Evolutionary conservation across 305 asterid genomes (phyloP).

Genomic region (Ilex paraguariensis): DNA sequence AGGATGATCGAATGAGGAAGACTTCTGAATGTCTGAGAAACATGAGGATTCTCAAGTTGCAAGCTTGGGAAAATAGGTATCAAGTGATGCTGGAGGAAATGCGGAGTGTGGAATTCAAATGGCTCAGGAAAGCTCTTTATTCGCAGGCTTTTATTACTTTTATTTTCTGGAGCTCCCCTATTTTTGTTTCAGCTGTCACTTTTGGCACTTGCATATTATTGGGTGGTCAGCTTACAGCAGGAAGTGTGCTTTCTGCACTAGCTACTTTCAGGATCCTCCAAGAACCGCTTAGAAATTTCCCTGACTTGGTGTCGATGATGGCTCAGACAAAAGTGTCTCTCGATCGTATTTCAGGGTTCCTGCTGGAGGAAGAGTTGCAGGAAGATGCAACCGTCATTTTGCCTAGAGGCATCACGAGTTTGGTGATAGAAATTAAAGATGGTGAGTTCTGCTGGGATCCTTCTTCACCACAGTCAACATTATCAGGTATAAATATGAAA

Average conservation of each 20-base stretch:
- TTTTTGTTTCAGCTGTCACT: slow-evolving; percentile 88
- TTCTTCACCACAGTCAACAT: slow-evolving; percentile 51
- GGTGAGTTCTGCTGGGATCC: slow-evolving; percentile 90
- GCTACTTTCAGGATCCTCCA: slow-evolving; percentile 96
- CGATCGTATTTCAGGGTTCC: slow-evolving; percentile 81
- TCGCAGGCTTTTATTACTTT: slow-evolving; percentile 97
- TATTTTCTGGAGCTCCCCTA: slow-evolving; percentile 98
- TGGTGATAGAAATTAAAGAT: slow-evolving; percentile 73
- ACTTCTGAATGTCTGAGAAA: slow-evolving; percentile 94
- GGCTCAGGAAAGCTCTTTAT: slow-evolving; percentile 85
- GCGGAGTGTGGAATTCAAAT: slow-evolving; percentile 85
- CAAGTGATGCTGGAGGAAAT: slow-evolving; percentile 75
- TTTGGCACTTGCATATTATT: slow-evolving; percentile 86
- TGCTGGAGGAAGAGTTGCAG: slow-evolving; percentile 79
- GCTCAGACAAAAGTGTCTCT: slow-evolving; percentile 99
- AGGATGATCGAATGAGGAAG: slow-evolving; percentile 96
- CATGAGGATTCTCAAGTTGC: slow-evolving; percentile 91
- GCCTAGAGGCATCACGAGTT: slow-evolving; percentile 57
- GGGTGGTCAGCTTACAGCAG: slow-evolving; percentile 97
- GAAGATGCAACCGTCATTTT: slow-evolving; percentile 74
- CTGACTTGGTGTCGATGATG: slow-evolving; percentile 98
- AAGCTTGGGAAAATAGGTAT: slow-evolving; percentile 98
- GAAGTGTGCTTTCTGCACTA: slow-evolving; percentile 95
- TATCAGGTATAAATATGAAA: slow-evolving; percentile 65
- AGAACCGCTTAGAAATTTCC: slow-evolving; percentile 96